Conservation (phyloP, 208 protist genomes). For the Crithidia thermophila region DNA sequence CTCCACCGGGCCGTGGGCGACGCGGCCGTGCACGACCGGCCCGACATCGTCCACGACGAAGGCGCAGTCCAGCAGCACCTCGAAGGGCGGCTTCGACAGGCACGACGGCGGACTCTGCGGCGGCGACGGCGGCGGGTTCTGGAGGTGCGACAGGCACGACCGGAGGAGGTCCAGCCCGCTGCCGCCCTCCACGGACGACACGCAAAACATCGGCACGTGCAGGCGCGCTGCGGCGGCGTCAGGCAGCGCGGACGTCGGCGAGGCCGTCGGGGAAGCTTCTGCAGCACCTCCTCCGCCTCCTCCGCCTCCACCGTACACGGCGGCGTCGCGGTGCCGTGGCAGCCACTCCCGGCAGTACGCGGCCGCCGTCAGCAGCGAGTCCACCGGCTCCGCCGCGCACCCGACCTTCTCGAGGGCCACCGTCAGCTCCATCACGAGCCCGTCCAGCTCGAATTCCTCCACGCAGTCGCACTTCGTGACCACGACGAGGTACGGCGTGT, state of each 20-base stretch:
- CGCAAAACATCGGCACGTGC: constrained; percentile 62
- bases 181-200: constrained; percentile 59
- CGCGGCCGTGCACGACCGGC: constrained; percentile 93
- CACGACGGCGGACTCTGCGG: constrained; percentile 22
- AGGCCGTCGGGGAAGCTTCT: neutral
- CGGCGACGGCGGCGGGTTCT: constrained; percentile 20
- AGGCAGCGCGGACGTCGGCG: neutral
- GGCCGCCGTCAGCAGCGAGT: constrained; percentile 27
- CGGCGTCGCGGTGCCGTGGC: constrained; percentile 32
- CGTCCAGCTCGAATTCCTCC: constrained; percentile 92
- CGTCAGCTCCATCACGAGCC: constrained; percentile 85
- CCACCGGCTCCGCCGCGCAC: constrained; percentile 47
- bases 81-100: constrained; percentile 49
- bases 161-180: constrained; percentile 61
- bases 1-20: constrained; percentile 85
- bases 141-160: constrained; percentile 47
- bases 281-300: neutral
- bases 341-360: constrained; percentile 35
- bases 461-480: constrained; percentile 96
- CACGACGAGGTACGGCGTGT: constrained; percentile 91
- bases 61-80: constrained; percentile 82
- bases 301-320: constrained; percentile 36
- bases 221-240: constrained; percentile 26
- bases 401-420: constrained; percentile 46
- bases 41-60: constrained; percentile 89